Evolutionary conservation across 2,329 filamentous ascomycete species (phyloP).

Genomic region (Aureobasidium vineae): DNA sequence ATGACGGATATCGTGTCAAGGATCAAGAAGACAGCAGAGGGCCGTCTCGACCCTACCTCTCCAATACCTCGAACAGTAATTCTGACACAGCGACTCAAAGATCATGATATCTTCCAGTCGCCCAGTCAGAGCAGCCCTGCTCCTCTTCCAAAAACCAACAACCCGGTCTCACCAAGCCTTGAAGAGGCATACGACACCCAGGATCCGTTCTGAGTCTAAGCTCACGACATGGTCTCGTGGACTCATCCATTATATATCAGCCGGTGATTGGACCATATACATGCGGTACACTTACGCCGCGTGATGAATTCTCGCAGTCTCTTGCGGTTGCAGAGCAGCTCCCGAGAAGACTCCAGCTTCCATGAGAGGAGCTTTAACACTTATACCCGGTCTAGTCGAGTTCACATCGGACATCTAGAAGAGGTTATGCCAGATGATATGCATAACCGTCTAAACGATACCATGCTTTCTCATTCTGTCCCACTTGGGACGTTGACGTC

Average conservation of each 20-base stretch:
- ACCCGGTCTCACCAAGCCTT: neutral
- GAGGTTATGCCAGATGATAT: neutral
- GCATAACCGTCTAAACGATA: too few species aligned
- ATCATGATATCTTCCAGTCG: conserved; percentile 12
- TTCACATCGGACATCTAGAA: neutral
- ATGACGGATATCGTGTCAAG: conserved; percentile 18
- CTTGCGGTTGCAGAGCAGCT: neutral
- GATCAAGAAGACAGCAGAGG: conserved; percentile 9
- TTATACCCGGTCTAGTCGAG: too few species aligned
- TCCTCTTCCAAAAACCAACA: neutral
- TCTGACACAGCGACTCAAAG: neutral
- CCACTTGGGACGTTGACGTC: too few species aligned
- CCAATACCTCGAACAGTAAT: conserved; percentile 12
- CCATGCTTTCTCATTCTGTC: neutral
- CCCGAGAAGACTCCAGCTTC: neutral
- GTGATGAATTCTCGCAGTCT: neutral
- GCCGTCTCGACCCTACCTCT: neutral
- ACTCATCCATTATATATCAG: too few species aligned
- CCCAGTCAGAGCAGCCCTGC: neutral
- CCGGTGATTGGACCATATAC: neutral
- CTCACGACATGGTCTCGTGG: too few species aligned
- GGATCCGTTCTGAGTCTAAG: neutral
- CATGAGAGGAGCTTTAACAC: neutral
- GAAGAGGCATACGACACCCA: neutral
- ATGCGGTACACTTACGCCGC: too few species aligned